These are phyloP conservation scores for Taphrina populina DNA, from an alignment of 1,139 yeast species.

Conservation along the genomic window DNA sequence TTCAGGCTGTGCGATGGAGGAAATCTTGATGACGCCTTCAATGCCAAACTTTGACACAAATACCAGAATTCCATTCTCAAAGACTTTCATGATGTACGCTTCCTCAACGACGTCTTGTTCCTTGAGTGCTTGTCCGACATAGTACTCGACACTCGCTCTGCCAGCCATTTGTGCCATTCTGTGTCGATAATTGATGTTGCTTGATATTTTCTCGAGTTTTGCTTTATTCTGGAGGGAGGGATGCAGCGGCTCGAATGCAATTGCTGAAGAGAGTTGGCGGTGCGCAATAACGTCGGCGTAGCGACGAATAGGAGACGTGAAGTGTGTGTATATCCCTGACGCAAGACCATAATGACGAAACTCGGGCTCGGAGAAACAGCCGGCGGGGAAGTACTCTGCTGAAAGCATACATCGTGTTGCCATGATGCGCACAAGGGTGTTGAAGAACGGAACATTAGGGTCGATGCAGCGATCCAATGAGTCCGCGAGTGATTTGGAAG, in stretches of 20 bases:
- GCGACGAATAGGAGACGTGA: constrained; percentile 97
- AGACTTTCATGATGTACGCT: constrained; percentile 88
- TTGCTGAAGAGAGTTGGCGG: constrained; percentile 95
- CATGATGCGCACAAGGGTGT: constrained; percentile 91
- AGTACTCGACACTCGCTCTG: constrained; percentile 93
- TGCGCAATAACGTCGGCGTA: constrained; percentile 98
- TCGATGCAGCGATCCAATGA: constrained; percentile 87
- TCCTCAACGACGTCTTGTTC: constrained; percentile 68
- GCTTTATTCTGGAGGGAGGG: constrained; percentile 80
- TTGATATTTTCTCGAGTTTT: constrained; percentile 85
- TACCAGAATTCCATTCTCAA: constrained; percentile 91
- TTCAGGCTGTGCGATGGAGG: constrained; percentile 65
- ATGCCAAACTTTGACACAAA: constrained; percentile 94
- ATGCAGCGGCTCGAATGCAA: constrained; percentile 83
- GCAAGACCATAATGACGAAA: constrained; percentile 97
- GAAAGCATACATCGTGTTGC: constrained; percentile 99
- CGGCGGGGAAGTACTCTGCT: constrained; percentile 94
- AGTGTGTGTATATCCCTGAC: constrained; percentile 95
- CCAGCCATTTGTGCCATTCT: constrained; percentile 99
- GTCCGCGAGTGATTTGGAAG: constrained; percentile 89
- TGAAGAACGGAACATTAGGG: constrained; percentile 80
- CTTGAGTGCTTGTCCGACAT: constrained; percentile 96
- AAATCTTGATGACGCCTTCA: constrained; percentile 84
- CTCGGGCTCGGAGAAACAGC: constrained; percentile 89
- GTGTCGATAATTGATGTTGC: constrained; percentile 88